Evolutionary conservation across 768 basidiomycete genomes (phyloP), one percentile per base, ranked within the genome.

Genomic region (Auriculariales sp.): DNA sequence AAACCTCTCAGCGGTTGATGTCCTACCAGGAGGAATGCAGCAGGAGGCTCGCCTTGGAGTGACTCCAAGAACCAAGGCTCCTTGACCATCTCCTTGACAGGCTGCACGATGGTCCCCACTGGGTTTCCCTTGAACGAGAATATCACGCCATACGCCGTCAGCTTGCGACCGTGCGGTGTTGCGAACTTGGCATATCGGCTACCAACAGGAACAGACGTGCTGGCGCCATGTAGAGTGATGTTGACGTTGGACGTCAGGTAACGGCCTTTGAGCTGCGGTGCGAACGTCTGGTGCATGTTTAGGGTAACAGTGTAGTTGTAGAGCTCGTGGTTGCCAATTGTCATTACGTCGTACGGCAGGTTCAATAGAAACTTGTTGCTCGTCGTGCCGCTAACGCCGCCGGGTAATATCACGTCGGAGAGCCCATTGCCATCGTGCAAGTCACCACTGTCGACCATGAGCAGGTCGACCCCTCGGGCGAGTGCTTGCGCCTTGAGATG

Each of bases 281-380:
- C 78, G 57, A 89, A 83, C 59, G 82, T 82, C 48, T 69, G 64
- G 61, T 82, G 68, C 82, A 84, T 81, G 61, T 85, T 83, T 25
- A 77, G 69, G 3, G 82, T 67, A 58, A 79, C 71, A 7, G 67
- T 70, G 59, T 83, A 84, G 50, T 72, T 68, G 60, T 88, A 88
- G n/a, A 90, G 62, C 65, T 93, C 90, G 55, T 93, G 91, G 60
- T 92, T 93, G 59, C 91, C 90, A 47, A 91, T 88, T 2, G 86
- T 66, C 59, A 91, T 74, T 2, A 89, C 58, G 58, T 94, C 91
- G 58, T 89, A 93, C 0, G 83, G 82, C 17, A 93, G 68, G 49
- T 75, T 64, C 19, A 74, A 65, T 54, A 92, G 68, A 62, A 90
- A 81, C 58, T 81, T 66, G 62, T 88, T 87, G n/a, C 83, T 66